Base-by-base conservation (phyloP, 257 asterid genomes). In the Solanum chilense region DNA sequence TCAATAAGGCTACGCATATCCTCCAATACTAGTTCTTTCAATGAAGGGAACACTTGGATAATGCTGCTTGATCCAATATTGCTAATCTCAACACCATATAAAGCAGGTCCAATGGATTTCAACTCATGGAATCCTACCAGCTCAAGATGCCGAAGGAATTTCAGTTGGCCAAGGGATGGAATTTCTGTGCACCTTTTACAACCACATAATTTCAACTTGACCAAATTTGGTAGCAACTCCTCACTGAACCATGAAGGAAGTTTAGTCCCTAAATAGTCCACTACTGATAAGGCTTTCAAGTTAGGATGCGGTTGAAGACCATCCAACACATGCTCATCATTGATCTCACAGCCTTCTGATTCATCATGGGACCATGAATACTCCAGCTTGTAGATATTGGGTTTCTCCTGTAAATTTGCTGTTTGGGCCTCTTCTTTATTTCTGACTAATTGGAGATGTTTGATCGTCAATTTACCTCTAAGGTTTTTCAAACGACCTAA, bases 181-280 rank as follows among this genome's bases (percentile, higher is more conserved):
- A 91, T 21, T 23, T 88, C 37, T 37, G 82, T 85, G 56, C 92
- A 90, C 16, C 29, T 29, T 5, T n/a, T n/a, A n/a, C n/a, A n/a
- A n/a, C n/a, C n/a, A n/a, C n/a, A n/a, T n/a, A n/a, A n/a, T n/a
- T n/a, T n/a, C n/a, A n/a, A n/a, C n/a, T n/a, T n/a, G n/a, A 74
- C 83, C 71, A 87, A 31, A 78, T 78, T 58, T 4, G 60, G 25
- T 52, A 87, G 83, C 3, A 27, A 23, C 1, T 9, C 12, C 7
- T 45, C 56, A 64, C 11, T 27, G 25, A 86, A 86, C 91, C 93
- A 89, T 42, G 77, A 27, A 7, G 93, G 87, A 16, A 89, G 82
- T 6, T 5, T 42, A 3, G 14, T 16, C n/a, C 90, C 87, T 7
- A 12, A 49, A 33, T 74, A 90, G 12, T 44, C n/a, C 5, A 0